These are phyloP conservation scores for Porpolomopsis calyptriformis DNA, from an alignment of 768 basidiomycete genomes.

Conservation along the genomic window DNA sequence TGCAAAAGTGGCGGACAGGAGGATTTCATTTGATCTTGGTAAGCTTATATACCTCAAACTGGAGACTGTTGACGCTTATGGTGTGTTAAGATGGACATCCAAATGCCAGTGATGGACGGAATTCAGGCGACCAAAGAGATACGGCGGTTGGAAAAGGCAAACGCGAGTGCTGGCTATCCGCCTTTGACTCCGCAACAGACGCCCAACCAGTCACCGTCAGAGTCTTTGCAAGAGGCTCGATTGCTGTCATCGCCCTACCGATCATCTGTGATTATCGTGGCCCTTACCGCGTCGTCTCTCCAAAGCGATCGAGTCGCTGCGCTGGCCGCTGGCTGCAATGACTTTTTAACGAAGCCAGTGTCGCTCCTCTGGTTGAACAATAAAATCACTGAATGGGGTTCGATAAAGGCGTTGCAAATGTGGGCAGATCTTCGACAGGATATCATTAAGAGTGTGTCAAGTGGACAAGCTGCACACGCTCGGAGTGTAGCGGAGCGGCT, in stretches of 20 bases:
- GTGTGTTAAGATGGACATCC: constrained; percentile 86
- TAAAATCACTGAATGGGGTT: constrained; percentile 99
- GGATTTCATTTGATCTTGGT: constrained; percentile 94
- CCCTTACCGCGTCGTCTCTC: constrained; percentile 94
- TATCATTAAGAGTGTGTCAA: constrained; percentile 27
- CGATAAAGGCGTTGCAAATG: constrained; percentile 89
- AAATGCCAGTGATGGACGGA: constrained; percentile 98
- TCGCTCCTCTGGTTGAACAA: constrained; percentile 90
- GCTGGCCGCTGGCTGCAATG: constrained; percentile 97
- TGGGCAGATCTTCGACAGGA: constrained; percentile 77
- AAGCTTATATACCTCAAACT: constrained; percentile 20
- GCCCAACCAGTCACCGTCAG: constrained; percentile 40
- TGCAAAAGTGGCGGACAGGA: constrained; percentile 89
- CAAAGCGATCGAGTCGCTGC: constrained; percentile 92
- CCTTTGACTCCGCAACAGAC: constrained; percentile 56
- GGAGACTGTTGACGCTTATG: constrained; percentile 6
- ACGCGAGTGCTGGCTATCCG: constrained; percentile 54
- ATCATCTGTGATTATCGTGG: constrained; percentile 96
- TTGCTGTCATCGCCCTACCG: constrained; percentile 58
- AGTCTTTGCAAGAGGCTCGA: constrained; percentile 38
- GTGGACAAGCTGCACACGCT: constrained; percentile 31
- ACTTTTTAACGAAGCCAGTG: constrained; percentile 96
- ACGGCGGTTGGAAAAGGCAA: constrained; percentile 65
- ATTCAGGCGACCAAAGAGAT: constrained; percentile 97
- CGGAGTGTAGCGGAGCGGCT: constrained; percentile 36